phyloP scores from a whole-genome alignment of 768 basidiomycete genomes.

The Pulveroboletus sp. region DNA sequence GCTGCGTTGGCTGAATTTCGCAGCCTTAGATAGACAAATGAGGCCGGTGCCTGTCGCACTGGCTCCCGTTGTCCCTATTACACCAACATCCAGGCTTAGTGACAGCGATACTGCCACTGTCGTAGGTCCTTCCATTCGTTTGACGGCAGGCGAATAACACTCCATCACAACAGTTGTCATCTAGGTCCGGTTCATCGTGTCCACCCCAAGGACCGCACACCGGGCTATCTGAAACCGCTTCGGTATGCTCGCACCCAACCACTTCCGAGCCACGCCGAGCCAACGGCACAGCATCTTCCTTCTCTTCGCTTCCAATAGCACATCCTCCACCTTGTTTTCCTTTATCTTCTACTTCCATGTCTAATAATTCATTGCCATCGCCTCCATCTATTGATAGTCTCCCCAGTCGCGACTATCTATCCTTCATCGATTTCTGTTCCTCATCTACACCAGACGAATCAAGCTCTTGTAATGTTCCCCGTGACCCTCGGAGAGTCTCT shows the following conservation, averaged over 20 bases:
- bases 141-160: conserved; percentile 5
- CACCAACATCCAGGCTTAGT: conserved; percentile 13
- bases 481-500: not conserved
- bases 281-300: conserved; percentile 36
- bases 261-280: conserved; percentile 28
- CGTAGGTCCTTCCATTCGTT: conserved; percentile 7
- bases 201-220: not conserved
- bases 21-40: conserved; percentile 13
- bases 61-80: conserved; percentile 2
- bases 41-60: conserved; percentile 9
- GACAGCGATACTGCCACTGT: conserved; percentile 22
- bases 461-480: conserved; percentile 2
- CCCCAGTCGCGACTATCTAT: conserved; percentile 35
- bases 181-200: conserved; percentile 18
- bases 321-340: conserved; percentile 27
- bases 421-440: conserved; percentile 46
- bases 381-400: conserved; percentile 15
- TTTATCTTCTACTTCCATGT: conserved; percentile 18
- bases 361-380: conserved; percentile 13
- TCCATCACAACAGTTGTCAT: conserved; percentile 17
- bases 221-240: conserved; percentile 7
- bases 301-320: conserved; percentile 36
- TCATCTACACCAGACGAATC: conserved; percentile 18
- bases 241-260: conserved; percentile 22
- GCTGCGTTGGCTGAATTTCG: not conserved